Conservation (phyloP, 139 green algal genomes). For the Volvox africanus region DNA sequence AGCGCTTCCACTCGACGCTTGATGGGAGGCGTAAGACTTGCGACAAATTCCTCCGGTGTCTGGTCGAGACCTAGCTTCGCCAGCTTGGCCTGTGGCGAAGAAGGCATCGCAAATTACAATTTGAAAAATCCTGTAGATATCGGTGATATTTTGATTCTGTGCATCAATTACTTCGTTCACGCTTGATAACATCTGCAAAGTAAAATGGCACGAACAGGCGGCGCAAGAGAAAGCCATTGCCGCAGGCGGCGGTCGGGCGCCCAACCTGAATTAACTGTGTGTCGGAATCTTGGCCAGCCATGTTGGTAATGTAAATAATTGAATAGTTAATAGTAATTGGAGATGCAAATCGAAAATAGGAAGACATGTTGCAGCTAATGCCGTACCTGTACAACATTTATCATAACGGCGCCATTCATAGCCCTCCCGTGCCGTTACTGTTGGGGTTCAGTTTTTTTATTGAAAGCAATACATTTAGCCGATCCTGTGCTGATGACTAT, state of each 20-base stretch:
- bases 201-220: background rate
- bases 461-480: too few relatives aligned
- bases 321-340: too few relatives aligned
- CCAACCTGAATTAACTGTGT: constrained; percentile 43
- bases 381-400: too few relatives aligned
- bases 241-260: background rate
- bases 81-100: constrained; percentile 51
- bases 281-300: constrained; percentile 30
- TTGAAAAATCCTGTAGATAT: background rate
- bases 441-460: too few relatives aligned
- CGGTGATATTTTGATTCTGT: background rate
- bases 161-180: background rate
- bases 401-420: too few relatives aligned
- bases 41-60: constrained; percentile 66
- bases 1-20: constrained; percentile 64
- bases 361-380: too few relatives aligned
- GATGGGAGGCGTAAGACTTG: constrained; percentile 61
- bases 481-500: too few relatives aligned
- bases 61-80: constrained; percentile 56
- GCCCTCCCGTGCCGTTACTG: too few relatives aligned
- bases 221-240: background rate
- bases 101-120: background rate
- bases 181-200: background rate
- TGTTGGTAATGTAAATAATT: background rate
- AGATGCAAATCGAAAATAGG: too few relatives aligned